A percentile compares a stretch with the other conserved stretches of the same genome.
phyloP scores from a whole-genome alignment of 2,329 filamentous ascomycete species.

The Claviceps capensis region DNA sequence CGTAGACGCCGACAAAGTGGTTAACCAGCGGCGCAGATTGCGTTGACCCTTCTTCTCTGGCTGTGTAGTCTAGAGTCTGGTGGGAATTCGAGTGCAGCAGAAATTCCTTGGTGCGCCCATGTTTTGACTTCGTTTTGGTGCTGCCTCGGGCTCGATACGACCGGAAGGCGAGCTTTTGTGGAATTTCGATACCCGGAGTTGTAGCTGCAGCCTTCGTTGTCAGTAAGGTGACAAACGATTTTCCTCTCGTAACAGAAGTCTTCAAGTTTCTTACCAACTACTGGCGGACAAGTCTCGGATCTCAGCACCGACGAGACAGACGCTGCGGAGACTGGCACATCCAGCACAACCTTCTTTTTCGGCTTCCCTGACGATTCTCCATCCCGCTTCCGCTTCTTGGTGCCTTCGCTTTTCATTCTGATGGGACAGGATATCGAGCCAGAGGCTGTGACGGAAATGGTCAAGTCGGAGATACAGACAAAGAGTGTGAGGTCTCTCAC shows the following conservation, averaged over 20 bases:
- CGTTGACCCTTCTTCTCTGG: slow-evolving; percentile 29
- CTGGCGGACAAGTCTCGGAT: slow-evolving; percentile 34
- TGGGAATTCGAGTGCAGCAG: slow-evolving; percentile 45
- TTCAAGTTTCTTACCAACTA: slow-evolving; percentile 30
- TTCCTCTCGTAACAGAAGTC: neutral
- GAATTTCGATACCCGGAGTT: slow-evolving; percentile 23
- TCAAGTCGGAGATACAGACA: neutral
- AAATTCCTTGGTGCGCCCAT: slow-evolving; percentile 31
- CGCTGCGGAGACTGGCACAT: slow-evolving; percentile 25
- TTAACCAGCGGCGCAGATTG: slow-evolving; percentile 30
- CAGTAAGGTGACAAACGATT: neutral
- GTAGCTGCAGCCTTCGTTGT: slow-evolving; percentile 14
- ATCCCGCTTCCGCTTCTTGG: slow-evolving; percentile 41
- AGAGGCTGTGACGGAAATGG: neutral
- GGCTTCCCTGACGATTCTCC: slow-evolving; percentile 26
- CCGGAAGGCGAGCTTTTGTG: slow-evolving; percentile 28
- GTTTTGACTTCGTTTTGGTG: slow-evolving; percentile 22
- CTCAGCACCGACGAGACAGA: slow-evolving; percentile 33
- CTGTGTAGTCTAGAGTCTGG: slow-evolving; percentile 45
- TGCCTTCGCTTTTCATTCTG: slow-evolving; percentile 25
- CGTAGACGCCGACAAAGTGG: slow-evolving; percentile 52
- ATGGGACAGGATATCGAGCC: neutral
- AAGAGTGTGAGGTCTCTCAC: neutral
- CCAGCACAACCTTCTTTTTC: slow-evolving; percentile 39
- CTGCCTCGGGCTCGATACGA: slow-evolving; percentile 31